phyloP scores from a whole-genome alignment of 352 stramenopile species.

The Aphanomyces invadans region DNA sequence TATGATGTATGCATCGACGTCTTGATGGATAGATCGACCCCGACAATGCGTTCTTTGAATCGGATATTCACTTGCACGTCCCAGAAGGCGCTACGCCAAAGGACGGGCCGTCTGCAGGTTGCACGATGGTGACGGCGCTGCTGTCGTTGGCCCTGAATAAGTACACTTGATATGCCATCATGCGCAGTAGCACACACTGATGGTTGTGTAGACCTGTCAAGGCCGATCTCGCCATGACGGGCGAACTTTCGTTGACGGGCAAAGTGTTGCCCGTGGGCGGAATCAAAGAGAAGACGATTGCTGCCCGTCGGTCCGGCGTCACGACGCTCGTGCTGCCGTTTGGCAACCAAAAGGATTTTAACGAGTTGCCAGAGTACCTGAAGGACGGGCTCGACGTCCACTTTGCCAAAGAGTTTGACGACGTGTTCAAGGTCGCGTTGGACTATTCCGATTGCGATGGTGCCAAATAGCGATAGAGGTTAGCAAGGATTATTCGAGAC shows the following conservation, averaged over 20 bases:
- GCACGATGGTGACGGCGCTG: constrained; percentile 97
- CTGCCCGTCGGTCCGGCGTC: constrained; percentile 92
- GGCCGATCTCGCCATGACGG: constrained; percentile 97
- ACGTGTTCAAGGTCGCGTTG: constrained; percentile 94
- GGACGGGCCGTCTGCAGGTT: constrained; percentile 96
- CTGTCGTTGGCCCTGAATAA: constrained; percentile 92
- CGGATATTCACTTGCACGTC: constrained; percentile 97
- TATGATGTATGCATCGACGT: no score
- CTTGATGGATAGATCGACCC: constrained; percentile 40
- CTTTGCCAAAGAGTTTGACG: constrained; percentile 95
- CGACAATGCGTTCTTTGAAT: constrained; percentile 91
- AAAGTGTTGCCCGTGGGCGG: constrained; percentile 98
- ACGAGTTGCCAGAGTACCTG: constrained; percentile 96
- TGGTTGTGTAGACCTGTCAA: constrained; percentile 79
- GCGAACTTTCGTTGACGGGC: constrained; percentile 93
- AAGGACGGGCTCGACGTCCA: constrained; percentile 93
- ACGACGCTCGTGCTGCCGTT: constrained; percentile 91
- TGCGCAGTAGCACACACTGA: constrained; percentile 1
- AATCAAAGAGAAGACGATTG: constrained; percentile 99
- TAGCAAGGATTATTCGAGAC: no score
- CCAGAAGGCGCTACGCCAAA: constrained; percentile 98
- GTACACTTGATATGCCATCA: constrained; percentile 35
- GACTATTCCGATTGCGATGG: no score
- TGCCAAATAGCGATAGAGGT: no score
- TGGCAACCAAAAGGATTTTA: constrained; percentile 94